phyloP scores from a whole-genome alignment of 75 land plant species.

The Adiantum capillusveneris region DNA sequence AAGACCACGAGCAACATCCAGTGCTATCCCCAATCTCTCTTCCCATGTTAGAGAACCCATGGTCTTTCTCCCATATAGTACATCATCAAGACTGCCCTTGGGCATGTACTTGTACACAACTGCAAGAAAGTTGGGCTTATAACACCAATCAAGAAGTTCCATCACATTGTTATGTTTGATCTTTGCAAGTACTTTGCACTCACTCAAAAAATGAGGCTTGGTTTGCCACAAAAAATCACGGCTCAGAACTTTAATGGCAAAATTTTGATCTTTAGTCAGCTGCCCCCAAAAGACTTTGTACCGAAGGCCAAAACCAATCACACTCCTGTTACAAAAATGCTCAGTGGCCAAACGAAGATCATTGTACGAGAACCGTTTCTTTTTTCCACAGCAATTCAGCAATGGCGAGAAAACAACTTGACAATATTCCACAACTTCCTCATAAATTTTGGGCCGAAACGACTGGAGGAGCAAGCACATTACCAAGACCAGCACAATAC shows the following conservation, averaged over 20 bases:
- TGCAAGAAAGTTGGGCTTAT: slow-evolving; percentile 1
- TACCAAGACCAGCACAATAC: not conserved
- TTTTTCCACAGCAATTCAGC: slow-evolving; percentile 1
- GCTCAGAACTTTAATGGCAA: slow-evolving; percentile 2
- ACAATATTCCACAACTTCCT: not conserved
- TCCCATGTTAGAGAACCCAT: not conserved
- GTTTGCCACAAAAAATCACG: not conserved
- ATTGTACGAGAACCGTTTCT: not conserved
- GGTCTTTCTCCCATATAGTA: not conserved
- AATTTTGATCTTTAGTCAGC: not conserved
- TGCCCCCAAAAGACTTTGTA: not conserved
- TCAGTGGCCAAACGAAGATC: slow-evolving; percentile 1
- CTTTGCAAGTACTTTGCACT: not conserved
- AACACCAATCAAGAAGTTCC: slow-evolving; percentile 1
- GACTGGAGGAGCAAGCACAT: not conserved
- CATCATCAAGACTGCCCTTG: not conserved
- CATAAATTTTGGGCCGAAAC: slow-evolving; percentile 1
- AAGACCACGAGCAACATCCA: slow-evolving; percentile 4
- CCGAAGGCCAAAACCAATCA: not conserved
- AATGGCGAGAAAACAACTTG: not conserved
- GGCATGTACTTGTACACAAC: slow-evolving; percentile 5
- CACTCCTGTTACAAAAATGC: not conserved
- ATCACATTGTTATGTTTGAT: not conserved
- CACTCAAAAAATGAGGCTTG: not conserved
- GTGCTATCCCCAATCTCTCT: not conserved